These are phyloP conservation scores for Sporisorium scitamineum DNA, from an alignment of 1,284 basidiomycete species.

Conservation along the genomic window DNA sequence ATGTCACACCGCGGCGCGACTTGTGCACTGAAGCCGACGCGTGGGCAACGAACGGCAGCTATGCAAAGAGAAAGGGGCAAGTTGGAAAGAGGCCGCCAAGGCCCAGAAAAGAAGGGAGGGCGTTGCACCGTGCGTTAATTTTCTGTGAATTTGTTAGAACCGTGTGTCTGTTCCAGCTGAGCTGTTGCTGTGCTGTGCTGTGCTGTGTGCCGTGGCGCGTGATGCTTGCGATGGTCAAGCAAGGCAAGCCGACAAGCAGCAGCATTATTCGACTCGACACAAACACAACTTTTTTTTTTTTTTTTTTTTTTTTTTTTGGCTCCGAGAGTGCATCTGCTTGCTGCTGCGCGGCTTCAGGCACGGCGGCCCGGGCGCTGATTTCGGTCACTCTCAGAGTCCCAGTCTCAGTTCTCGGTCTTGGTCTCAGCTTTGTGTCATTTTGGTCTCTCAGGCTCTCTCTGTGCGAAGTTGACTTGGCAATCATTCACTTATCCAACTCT, in stretches of 20 bases:
- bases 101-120: background rate
- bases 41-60: background rate
- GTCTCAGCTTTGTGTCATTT: too few relatives aligned
- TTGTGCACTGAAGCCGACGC: background rate
- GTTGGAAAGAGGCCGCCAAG: background rate
- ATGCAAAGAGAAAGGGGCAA: background rate
- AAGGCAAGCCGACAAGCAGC: background rate
- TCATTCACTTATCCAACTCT: background rate
- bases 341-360: constrained; percentile 7
- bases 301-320: background rate
- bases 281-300: background rate
- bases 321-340: background rate
- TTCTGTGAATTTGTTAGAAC: background rate
- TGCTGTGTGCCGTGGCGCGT: background rate
- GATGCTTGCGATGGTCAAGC: background rate
- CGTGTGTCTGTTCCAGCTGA: too few relatives aligned
- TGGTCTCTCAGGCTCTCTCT: background rate
- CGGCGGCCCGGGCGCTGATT: constrained; percentile 6
- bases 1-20: constrained; percentile 10
- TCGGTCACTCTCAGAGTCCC: background rate
- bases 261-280: background rate
- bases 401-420: background rate
- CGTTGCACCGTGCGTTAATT: background rate
- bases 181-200: background rate
- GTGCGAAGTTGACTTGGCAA: background rate